Percentiles rank a stretch among this genome's conserved stretches.
Evolutionary conservation across 148 eudicot species (phyloP).

Genomic region (Gaultheria prostrata): DNA sequence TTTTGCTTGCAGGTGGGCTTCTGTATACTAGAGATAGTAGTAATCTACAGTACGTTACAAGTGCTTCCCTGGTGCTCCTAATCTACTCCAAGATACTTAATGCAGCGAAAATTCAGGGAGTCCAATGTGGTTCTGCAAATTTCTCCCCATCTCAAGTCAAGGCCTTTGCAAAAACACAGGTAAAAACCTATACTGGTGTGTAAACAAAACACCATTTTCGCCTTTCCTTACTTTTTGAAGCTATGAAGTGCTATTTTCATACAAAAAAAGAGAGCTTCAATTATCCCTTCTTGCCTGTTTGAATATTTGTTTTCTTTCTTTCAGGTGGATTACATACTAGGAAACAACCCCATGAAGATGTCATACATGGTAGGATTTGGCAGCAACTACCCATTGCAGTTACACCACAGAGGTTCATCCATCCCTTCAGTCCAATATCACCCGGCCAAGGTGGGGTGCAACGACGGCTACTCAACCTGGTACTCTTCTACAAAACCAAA

Average conservation of each 20-base stretch:
- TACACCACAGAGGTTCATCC: constrained; percentile 91
- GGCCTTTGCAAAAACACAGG: constrained; percentile 77
- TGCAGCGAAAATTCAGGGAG: constrained; percentile 33
- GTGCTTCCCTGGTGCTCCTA: constrained; percentile 67
- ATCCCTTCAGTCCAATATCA: constrained; percentile 44
- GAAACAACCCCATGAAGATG: constrained; percentile 73
- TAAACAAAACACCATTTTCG: background rate
- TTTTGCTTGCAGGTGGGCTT: constrained; percentile 54
- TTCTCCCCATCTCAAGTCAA: constrained; percentile 53
- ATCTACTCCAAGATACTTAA: constrained; percentile 55
- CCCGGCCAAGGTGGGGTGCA: constrained; percentile 60
- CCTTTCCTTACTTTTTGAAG: background rate
- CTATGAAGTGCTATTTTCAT: background rate
- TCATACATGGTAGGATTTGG: constrained; percentile 93
- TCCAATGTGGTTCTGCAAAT: constrained; percentile 58
- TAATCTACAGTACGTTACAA: constrained; percentile 62
- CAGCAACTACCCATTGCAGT: constrained; percentile 52
- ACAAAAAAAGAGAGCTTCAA: background rate
- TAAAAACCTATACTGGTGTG: background rate
- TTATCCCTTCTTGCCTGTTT: no score
- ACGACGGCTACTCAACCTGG: constrained; percentile 59
- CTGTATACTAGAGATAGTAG: constrained; percentile 59
- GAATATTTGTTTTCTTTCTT: background rate
- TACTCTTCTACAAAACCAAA: constrained; percentile 46
- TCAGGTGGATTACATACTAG: constrained; percentile 88